Conservation (phyloP, 768 basidiomycete species). For the Leccinum imitatum region DNA sequence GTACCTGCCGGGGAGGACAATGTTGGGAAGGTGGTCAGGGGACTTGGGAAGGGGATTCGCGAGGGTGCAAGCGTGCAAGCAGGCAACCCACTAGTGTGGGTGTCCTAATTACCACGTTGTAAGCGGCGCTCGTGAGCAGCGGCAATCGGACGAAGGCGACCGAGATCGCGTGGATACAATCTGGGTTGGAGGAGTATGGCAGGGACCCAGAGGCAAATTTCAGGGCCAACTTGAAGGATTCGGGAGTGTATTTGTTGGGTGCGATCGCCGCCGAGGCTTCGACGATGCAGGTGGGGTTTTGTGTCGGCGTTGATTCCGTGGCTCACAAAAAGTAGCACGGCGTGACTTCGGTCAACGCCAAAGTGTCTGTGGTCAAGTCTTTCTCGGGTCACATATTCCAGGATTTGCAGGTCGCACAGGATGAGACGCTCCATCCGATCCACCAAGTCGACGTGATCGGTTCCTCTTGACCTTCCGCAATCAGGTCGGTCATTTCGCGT, state of each 20-base stretch:
- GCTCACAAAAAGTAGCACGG: constrained; percentile 59
- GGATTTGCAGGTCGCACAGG: constrained; percentile 73
- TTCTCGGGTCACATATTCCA: constrained; percentile 90
- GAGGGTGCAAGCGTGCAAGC: constrained; percentile 47
- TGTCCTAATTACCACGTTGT: neutral
- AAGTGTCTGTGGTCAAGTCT: constrained; percentile 93
- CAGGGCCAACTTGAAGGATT: constrained; percentile 78
- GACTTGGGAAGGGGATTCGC: constrained; percentile 39
- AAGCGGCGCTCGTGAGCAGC: constrained; percentile 66
- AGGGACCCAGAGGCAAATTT: constrained; percentile 63
- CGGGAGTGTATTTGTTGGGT: constrained; percentile 90
- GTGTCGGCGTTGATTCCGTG: neutral
- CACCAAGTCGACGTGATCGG: constrained; percentile 94
- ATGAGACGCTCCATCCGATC: constrained; percentile 73
- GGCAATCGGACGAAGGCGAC: constrained; percentile 87
- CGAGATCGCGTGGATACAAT: constrained; percentile 81
- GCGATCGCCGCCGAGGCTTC: constrained; percentile 90
- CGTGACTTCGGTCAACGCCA: constrained; percentile 90
- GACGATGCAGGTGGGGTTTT: constrained; percentile 65
- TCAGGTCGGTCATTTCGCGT: constrained; percentile 53
- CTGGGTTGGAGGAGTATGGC: constrained; percentile 68
- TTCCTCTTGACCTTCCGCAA: constrained; percentile 96
- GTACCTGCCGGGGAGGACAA: constrained; percentile 45
- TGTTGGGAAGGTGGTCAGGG: constrained; percentile 43
- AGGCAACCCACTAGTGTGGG: constrained; percentile 45